A percentile compares a stretch with the other conserved stretches of the same genome.
These are phyloP conservation scores for Phytophthora lateralis DNA, from an alignment of 352 stramenopile genomes.

Conservation along the genomic window DNA sequence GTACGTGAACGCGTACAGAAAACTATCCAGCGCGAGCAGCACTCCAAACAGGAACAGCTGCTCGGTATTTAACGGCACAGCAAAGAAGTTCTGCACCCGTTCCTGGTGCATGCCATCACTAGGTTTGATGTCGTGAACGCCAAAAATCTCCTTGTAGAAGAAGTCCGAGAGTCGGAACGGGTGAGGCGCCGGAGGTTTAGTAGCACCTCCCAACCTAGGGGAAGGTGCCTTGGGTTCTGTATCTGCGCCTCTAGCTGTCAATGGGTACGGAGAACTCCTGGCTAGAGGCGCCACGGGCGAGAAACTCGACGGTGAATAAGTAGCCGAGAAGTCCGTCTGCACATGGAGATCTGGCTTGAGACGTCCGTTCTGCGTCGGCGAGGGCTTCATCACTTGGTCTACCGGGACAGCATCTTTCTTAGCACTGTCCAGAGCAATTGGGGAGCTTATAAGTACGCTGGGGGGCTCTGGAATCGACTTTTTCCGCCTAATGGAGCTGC, in stretches of 20 bases:
- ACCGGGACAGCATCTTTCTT: not conserved
- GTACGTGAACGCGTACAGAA: constrained; percentile 97
- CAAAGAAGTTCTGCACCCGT: constrained; percentile 85
- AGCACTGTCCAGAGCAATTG: not conserved
- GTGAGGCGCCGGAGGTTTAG: constrained; percentile 40
- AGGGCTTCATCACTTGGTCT: not conserved
- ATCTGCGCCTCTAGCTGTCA: constrained; percentile 15
- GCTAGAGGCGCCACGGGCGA: constrained; percentile 33
- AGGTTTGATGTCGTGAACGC: constrained; percentile 79
- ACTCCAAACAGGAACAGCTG: constrained; percentile 94
- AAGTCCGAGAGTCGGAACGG: constrained; percentile 76
- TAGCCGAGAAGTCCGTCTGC: constrained; percentile 38
- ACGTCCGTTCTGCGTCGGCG: constrained; percentile 10
- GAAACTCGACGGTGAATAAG: constrained; percentile 24
- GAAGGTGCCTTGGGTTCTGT: constrained; percentile 11
- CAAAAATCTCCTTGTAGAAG: constrained; percentile 88
- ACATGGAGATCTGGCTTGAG: constrained; percentile 33
- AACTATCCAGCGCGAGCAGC: constrained; percentile 95
- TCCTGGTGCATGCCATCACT: constrained; percentile 77
- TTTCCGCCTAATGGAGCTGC: constrained; percentile 26
- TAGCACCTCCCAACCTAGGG: constrained; percentile 5
- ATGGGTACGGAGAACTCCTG: constrained; percentile 33
- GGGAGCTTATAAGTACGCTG: not conserved
- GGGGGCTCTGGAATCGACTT: constrained; percentile 13
- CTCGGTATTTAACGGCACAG: constrained; percentile 74